Conservation (phyloP, 129 eudicot genomes). For the Flaveria ramosissima region DNA sequence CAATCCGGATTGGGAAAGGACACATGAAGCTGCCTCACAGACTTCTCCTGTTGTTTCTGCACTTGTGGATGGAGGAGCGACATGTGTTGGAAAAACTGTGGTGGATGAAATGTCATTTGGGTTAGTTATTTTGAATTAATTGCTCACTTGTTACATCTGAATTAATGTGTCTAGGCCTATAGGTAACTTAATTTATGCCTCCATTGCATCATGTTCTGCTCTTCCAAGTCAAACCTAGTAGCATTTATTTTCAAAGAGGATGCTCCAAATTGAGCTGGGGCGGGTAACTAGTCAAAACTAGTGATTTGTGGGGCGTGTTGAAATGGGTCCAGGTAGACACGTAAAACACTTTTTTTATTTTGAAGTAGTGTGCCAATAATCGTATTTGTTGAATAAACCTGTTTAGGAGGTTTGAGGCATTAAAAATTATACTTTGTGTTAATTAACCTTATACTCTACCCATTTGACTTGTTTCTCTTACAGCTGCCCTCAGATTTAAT, state of each 20-base stretch:
- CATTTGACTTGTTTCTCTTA: background rate
- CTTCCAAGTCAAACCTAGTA: background rate
- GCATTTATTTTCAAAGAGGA: constrained; percentile 6
- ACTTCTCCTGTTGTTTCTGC: constrained; percentile 74
- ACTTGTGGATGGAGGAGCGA: constrained; percentile 97
- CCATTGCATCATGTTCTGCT: constrained; percentile 5
- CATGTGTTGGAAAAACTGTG: constrained; percentile 82
- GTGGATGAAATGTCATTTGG: constrained; percentile 86
- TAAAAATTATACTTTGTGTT: background rate
- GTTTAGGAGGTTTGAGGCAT: background rate
- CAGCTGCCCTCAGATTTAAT: background rate
- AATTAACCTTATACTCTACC: background rate
- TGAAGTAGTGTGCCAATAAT: background rate
- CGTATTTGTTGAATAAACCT: background rate
- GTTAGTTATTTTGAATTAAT: constrained; percentile 40
- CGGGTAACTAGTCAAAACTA: no score
- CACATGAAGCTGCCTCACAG: constrained; percentile 77
- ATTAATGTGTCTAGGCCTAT: background rate
- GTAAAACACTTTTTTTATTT: background rate
- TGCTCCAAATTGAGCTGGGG: background rate
- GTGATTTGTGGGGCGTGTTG: no score
- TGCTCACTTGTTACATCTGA: background rate
- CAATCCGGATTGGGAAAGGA: constrained; percentile 85
- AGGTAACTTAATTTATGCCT: background rate
- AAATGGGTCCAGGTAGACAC: background rate